A percentile compares a stretch with the other conserved stretches of the same genome.
phyloP scores from a whole-genome alignment of 2,329 filamentous ascomycete genomes.

The Penicillium sp. region DNA sequence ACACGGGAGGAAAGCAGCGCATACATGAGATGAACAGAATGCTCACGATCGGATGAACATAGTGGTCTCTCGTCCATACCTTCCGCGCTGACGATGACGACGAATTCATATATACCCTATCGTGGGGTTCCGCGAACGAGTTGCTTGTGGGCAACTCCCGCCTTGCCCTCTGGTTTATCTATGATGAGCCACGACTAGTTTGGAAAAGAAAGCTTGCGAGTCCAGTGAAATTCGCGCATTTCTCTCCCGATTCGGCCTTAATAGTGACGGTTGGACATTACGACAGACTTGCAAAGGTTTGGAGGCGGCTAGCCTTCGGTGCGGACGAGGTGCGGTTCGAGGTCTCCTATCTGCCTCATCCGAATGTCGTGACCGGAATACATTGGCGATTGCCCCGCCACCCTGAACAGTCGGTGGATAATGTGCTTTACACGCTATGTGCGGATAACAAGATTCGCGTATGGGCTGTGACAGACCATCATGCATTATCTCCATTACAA shows the following conservation, averaged over 20 bases:
- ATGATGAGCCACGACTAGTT: slow-evolving; percentile 47
- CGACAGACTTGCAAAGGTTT: slow-evolving; percentile 86
- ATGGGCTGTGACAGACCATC: slow-evolving; percentile 75
- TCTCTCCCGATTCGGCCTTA: slow-evolving; percentile 84
- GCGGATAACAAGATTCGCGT: slow-evolving; percentile 76
- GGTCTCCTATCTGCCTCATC: slow-evolving; percentile 85
- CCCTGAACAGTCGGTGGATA: slow-evolving; percentile 73
- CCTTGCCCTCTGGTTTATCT: slow-evolving; percentile 67
- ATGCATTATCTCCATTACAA: slow-evolving; percentile 68
- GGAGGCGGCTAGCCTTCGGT: slow-evolving; percentile 83
- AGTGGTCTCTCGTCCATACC: slow-evolving; percentile 59
- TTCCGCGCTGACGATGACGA: slow-evolving; percentile 46
- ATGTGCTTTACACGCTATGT: slow-evolving; percentile 87
- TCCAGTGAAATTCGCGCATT: slow-evolving; percentile 67
- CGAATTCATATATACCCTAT: slow-evolving; percentile 59
- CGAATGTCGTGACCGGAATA: slow-evolving; percentile 72
- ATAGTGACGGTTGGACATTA: slow-evolving; percentile 77
- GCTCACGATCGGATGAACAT: slow-evolving; percentile 19
- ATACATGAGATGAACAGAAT: not conserved
- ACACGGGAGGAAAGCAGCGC: not conserved
- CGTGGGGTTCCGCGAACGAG: slow-evolving; percentile 85
- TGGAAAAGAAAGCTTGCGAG: slow-evolving; percentile 77
- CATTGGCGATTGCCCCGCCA: slow-evolving; percentile 82
- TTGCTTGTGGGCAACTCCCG: slow-evolving; percentile 71
- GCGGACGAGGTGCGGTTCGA: slow-evolving; percentile 83